Base-by-base conservation (phyloP, 805 yeast species). In the Saccharomyces eubayanus region DNA sequence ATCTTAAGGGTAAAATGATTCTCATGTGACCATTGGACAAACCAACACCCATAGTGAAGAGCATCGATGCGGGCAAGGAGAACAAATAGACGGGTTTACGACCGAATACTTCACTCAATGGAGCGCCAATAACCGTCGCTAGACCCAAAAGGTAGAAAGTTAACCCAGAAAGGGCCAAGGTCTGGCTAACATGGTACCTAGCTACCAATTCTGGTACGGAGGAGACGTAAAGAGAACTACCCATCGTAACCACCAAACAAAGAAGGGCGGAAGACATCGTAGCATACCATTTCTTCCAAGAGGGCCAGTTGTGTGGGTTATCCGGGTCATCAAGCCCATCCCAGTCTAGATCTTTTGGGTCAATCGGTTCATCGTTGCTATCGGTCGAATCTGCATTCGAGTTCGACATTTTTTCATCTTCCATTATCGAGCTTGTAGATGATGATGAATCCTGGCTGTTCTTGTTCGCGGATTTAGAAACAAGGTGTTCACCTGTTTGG, bases 31-130 rank as follows among this genome's bases (percentile, higher is more conserved):
- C 81, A 40, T 75, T 70, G 0, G 88, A 76, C 54, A 84, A 72
- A 41, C 86, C 90, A 52, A 84, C 84, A 55, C 89, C 90, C 84
- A 85, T 81, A 21, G 82, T 81, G 68, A 84, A 84, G 27, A 85
- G 74, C 83, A 84, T 83, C 11, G 89, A 83, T 41, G 79, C 57
- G 5, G 88, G 90, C 64, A 84, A 73, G 2, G 88, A 78, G 2
- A 73, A 55, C 45, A 79, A 59, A 67, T 86, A 86, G 46, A 84
- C 78, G 54, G 82, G 74, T 62, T 81, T 79, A 59, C 92, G 74
- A 46, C 92, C 91, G 57, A 82, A 77, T 2, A 83, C 68, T 69
- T 85, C 91, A 29, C 88, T 82, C 41, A 84, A 67, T 28, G 91
- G 91, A 5, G 90, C 89, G 11, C 86, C 83, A 50, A 85, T 58